Base-by-base conservation (phyloP, 129 eudicot species). In the Logfia minima region DNA sequence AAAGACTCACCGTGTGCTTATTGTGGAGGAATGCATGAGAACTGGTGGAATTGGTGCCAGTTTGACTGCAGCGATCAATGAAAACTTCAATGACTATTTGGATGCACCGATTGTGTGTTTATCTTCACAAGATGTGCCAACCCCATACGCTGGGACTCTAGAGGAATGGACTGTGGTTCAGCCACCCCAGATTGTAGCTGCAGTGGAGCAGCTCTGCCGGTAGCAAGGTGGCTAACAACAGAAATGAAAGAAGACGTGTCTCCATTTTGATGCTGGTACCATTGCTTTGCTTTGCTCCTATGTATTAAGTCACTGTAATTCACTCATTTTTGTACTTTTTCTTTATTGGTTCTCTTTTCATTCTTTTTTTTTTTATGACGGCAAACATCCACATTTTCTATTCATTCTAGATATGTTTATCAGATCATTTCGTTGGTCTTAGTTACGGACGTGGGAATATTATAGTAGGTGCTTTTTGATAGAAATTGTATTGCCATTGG, bases 31-130 rank as follows among this genome's bases (percentile, higher is more conserved):
- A 78, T 93, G 98, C 81, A 93, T 93, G 98, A 82, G 98, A 32
- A 93, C 98, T 0, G 98, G 98, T 55, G 98, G 98, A 26, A 93
- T 93, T 55, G 98, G 98, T 31, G 98, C 97, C 21, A 93, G 98
- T 74, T 84, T 93, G 90, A 93, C 96, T 1, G 98, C 98, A 0
- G 89, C 98, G 2, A 91, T 93, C 22, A 93, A 80, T 26, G 98
- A 93, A 61, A 87, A 93, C 78, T 93, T 93, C 66, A 90, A 90
- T 51, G 98, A 93, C 61, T 91, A 93, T 78, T 78, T 93, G 80
- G 97, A 93, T 78, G 96, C 98, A 17, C 96, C 98, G 2, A 91
- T 93, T 31, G 89, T 91, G 21, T 93, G 98, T 60, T 83, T 93
- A 79, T 91, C 97, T 1, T 93, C 98, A 39, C 98, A 93, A 75